Evolutionary conservation across 106 monocot genomes (phyloP).

Genomic region (Alisma plantagoaquatica): DNA sequence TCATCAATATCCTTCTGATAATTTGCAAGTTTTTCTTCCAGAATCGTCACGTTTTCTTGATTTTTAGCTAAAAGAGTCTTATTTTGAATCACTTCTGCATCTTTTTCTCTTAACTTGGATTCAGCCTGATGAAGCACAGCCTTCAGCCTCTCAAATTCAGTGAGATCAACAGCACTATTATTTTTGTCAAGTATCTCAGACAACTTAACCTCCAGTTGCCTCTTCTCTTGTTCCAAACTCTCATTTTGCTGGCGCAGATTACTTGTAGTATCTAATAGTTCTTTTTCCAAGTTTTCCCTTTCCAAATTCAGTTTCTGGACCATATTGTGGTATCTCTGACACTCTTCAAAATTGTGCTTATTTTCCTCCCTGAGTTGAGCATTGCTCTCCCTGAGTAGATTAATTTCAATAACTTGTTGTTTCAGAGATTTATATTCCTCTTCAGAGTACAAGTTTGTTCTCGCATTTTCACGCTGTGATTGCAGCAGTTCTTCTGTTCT

Average conservation of each 20-base stretch:
- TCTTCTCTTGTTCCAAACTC: slow-evolving; percentile 36
- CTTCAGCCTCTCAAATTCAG: slow-evolving; percentile 61
- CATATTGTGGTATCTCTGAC: slow-evolving; percentile 76
- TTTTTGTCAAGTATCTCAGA: too few relatives aligned
- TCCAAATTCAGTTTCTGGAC: slow-evolving; percentile 63
- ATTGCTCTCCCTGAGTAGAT: slow-evolving; percentile 94
- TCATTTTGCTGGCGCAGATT: slow-evolving; percentile 42
- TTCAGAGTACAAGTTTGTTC: slow-evolving; percentile 41
- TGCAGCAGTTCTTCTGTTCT: slow-evolving; percentile 51
- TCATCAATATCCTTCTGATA: slow-evolving; percentile 44
- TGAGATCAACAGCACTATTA: too few relatives aligned
- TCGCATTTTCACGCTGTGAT: slow-evolving; percentile 46
- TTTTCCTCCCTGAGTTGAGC: slow-evolving; percentile 91
- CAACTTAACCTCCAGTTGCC: slow-evolving; percentile 21
- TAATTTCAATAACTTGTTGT: slow-evolving; percentile 90
- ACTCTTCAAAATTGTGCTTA: slow-evolving; percentile 92
- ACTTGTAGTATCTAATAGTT: slow-evolving; percentile 44
- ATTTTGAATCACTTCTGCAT: slow-evolving; percentile 23
- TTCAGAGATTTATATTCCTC: slow-evolving; percentile 89
- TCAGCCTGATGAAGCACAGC: slow-evolving; percentile 46
- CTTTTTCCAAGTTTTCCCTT: slow-evolving; percentile 33
- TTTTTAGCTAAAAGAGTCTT: slow-evolving; percentile 48
- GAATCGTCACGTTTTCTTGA: slow-evolving; percentile 33
- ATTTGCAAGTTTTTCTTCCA: slow-evolving; percentile 51
- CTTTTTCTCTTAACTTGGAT: slow-evolving; percentile 32